Base-by-base conservation (phyloP, 176 grass and related monocot genomes). In the Ensete glaucum region DNA sequence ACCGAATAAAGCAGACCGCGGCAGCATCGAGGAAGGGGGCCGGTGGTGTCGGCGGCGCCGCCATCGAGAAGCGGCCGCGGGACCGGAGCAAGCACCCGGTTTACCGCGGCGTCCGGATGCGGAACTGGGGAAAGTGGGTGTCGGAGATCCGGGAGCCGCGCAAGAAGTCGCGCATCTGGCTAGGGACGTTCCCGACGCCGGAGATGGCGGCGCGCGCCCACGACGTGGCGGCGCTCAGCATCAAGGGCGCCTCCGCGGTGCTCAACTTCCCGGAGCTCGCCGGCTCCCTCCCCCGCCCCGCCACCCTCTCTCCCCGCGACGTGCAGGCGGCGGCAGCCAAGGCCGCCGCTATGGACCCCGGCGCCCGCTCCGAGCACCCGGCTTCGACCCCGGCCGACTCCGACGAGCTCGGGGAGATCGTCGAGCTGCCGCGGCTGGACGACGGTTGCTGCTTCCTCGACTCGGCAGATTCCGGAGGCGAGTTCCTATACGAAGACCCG, bases 111-210 rank as follows among this genome's bases (percentile, higher is more conserved):
- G 73, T 75, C 14, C 54, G 73, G 54, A 75, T 75, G 73, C 73
- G 73, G 54, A 58, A 29, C 9, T 75, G 73, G 73, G 73, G 73
- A 24, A 75, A 75, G 73, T 75, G 73, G 73, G 73, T 75, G 54
- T 75, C 73, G 26, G 73, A 75, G 73, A 75, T 75, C 16, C 76
- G 93, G 0, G 93, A 96, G 75, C 93, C 92, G 50, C 89, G 89
- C 83, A 92, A 91, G 79, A 92, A 96, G 79, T 96, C 93, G 0
- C 86, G 86, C 60, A 92, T 91, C 78, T 91, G 89, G 89, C 89
- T 91, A 2, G 89, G 89, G 2, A 91, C 89, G 11, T 91, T 91
- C 80, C 85, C 85, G 58, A 91, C 82, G 0, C 59, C 85, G 71
- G 85, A 88, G 22, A 88, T 88, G 80, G 92, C 92, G 0, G 92